A percentile compares a stretch with the other conserved stretches of the same genome.
Evolutionary conservation across 2,329 filamentous ascomycete species (phyloP).

Genomic region (Paecilomyces sp.): DNA sequence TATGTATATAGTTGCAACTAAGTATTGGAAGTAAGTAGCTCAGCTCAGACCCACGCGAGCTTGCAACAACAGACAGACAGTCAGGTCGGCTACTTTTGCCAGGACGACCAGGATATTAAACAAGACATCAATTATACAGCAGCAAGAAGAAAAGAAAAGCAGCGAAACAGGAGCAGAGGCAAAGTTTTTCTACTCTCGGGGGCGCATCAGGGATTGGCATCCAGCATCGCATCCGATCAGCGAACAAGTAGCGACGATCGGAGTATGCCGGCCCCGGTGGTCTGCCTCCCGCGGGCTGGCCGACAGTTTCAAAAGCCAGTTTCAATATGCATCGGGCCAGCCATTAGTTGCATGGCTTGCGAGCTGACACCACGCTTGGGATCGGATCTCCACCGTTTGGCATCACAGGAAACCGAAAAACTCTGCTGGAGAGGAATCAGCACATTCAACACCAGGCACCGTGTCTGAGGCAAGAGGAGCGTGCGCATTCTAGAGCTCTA

Average conservation of each 20-base stretch:
- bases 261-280: neutral
- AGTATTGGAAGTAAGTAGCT: too few relatives aligned
- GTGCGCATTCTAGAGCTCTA: neutral
- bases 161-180: neutral
- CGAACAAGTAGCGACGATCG: neutral
- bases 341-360: neutral
- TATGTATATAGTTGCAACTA: too few relatives aligned
- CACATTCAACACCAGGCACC: neutral
- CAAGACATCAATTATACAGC: neutral
- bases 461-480: neutral
- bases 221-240: neutral
- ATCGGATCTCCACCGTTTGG: neutral
- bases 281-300: neutral
- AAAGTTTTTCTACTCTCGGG: neutral
- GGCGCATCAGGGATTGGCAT: slow-evolving; percentile 1
- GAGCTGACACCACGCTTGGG: neutral
- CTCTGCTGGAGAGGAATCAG: neutral
- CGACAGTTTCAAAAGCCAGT: neutral
- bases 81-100: neutral
- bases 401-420: neutral
- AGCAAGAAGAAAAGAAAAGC: neutral
- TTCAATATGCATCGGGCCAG: neutral
- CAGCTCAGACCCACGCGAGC: neutral
- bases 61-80: neutral
- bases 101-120: neutral